These are phyloP conservation scores for Ophiocordyceps robertsii DNA, from an alignment of 2,329 filamentous ascomycete genomes.

Conservation along the genomic window DNA sequence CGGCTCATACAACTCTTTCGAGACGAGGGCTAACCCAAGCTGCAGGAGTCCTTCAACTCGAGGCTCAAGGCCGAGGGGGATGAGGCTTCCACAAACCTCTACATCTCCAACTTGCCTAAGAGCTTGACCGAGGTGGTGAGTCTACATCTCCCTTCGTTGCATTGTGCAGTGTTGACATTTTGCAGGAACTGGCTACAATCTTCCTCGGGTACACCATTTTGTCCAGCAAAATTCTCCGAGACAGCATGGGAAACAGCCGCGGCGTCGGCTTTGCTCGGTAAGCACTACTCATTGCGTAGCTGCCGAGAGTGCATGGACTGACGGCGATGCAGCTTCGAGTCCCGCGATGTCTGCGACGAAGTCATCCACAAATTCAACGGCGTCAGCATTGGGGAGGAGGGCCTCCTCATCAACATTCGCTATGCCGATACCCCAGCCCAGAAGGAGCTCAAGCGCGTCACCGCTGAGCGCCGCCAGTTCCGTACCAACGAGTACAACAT, in stretches of 20 bases:
- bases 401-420: slow-evolving; percentile 79
- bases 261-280: slow-evolving; percentile 96
- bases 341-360: slow-evolving; percentile 76
- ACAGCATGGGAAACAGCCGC: slow-evolving; percentile 82
- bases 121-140: slow-evolving; percentile 79
- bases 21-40: slow-evolving; percentile 11
- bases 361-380: slow-evolving; percentile 83
- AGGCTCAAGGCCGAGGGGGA: slow-evolving; percentile 95
- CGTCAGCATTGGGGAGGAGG: slow-evolving; percentile 59
- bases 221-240: slow-evolving; percentile 89
- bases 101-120: slow-evolving; percentile 93
- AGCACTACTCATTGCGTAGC: slow-evolving; percentile 11
- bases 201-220: slow-evolving; percentile 73
- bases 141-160: slow-evolving; percentile 5
- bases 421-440: slow-evolving; percentile 95
- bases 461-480: slow-evolving; percentile 87
- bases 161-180: not conserved
- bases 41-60: slow-evolving; percentile 90
- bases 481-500: slow-evolving; percentile 91
- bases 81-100: slow-evolving; percentile 81
- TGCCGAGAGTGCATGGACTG: slow-evolving; percentile 3
- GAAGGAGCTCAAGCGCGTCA: slow-evolving; percentile 93
- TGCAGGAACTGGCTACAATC: slow-evolving; percentile 60
- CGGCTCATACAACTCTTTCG: not conserved
- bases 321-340: slow-evolving; percentile 59